These are phyloP conservation scores for Toxicodendron radicans DNA, from an alignment of 345 rosid species.

Conservation along the genomic window DNA sequence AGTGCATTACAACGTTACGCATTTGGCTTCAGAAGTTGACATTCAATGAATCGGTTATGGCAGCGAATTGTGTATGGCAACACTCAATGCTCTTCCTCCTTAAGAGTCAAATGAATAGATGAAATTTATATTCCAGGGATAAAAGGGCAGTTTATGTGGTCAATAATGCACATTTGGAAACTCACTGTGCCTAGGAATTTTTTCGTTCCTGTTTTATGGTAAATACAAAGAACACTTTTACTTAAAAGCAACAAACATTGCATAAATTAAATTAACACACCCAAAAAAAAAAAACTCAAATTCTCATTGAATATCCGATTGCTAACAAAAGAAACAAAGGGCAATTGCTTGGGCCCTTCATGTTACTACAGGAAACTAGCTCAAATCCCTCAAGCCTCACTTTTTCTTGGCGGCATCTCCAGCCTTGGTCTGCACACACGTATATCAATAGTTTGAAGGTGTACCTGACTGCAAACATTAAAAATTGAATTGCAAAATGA, in stretches of 20 bases:
- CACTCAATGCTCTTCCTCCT: no score
- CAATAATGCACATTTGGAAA: no score
- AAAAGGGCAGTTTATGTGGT: no score
- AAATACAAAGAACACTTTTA: no score
- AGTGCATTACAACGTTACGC: no score
- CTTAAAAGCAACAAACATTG: background rate
- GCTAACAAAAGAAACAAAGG: background rate
- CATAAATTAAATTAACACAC: background rate
- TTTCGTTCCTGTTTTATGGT: background rate
- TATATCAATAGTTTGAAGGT: background rate
- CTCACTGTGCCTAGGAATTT: no score
- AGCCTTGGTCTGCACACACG: slow-evolving; percentile 13
- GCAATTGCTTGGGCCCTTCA: background rate
- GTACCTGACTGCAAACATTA: background rate
- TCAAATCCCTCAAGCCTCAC: background rate
- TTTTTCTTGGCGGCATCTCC: slow-evolving; percentile 18
- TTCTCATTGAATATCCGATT: background rate
- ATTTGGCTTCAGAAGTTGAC: no score
- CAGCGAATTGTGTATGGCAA: no score
- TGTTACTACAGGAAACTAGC: background rate
- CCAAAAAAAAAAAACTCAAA: background rate
- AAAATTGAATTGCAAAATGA: background rate
- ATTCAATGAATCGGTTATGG: no score
- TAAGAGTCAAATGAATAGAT: no score
- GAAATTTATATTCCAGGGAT: no score